These are phyloP conservation scores for Pythium myriotylum DNA, from an alignment of 352 stramenopile genomes.

Conservation along the genomic window DNA sequence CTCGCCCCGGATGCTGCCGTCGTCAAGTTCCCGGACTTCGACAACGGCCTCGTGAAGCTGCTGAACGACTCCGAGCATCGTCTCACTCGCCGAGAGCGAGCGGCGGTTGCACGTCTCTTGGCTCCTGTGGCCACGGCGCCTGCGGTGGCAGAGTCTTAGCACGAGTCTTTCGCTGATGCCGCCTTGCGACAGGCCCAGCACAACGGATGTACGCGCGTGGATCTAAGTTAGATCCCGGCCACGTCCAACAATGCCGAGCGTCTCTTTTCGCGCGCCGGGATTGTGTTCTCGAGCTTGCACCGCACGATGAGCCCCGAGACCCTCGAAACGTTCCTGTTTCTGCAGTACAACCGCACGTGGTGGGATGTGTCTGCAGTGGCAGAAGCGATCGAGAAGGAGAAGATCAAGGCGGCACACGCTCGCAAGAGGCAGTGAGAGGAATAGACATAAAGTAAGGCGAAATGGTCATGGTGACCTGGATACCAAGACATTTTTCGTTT, in stretches of 20 bases:
- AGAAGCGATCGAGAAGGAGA: neutral
- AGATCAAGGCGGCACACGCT: neutral
- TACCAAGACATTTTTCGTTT: neutral
- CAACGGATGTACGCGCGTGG: neutral
- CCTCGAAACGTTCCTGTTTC: neutral
- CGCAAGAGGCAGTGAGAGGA: neutral
- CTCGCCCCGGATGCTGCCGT: neutral
- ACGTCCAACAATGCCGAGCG: neutral
- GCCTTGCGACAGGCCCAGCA: neutral
- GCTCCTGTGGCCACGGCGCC: neutral
- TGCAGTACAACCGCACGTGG: neutral
- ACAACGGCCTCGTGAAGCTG: neutral
- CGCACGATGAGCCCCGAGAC: neutral
- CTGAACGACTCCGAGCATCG: neutral
- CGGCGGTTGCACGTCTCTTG: neutral
- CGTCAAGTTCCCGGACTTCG: neutral
- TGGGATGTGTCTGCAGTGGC: neutral
- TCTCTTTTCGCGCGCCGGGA: neutral
- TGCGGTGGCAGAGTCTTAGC: neutral
- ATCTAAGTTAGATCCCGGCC: neutral
- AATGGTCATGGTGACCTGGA: neutral
- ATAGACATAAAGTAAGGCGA: neutral
- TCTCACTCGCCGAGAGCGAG: neutral
- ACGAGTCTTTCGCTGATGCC: neutral
- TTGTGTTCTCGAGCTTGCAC: neutral